phyloP scores from a whole-genome alignment of 139 green algal species.

The Coelastrella sp. region DNA sequence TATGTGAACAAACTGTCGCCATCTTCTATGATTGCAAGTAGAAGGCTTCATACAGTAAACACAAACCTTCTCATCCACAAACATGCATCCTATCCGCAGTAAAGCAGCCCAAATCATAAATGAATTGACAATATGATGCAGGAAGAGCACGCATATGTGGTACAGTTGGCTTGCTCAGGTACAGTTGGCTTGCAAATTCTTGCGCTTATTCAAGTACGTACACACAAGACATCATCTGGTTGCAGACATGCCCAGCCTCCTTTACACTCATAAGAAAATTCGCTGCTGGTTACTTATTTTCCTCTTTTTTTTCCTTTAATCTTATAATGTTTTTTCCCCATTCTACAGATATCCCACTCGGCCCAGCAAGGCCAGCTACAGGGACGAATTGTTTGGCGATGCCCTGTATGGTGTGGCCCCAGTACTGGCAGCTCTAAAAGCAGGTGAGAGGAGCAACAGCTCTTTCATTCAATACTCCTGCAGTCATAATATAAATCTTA shows the following conservation, averaged over 20 bases:
- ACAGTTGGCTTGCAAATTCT: neutral
- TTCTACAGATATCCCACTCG: conserved; percentile 41
- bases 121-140: no score
- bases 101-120: no score
- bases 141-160: no score
- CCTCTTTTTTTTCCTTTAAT: no score
- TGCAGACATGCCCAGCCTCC: neutral
- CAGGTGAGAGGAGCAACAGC: conserved; percentile 5
- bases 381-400: conserved; percentile 54
- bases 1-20: neutral
- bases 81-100: no score
- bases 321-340: no score
- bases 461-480: neutral
- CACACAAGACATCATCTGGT: neutral
- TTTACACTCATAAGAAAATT: neutral
- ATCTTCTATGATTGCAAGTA: no score
- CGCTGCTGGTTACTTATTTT: no score
- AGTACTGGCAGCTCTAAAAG: conserved; percentile 75
- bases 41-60: no score
- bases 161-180: no score
- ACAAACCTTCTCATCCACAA: no score
- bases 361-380: conserved; percentile 23
- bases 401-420: conserved; percentile 85
- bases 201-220: neutral
- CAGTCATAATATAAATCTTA: no score